Evolutionary conservation across 2,329 filamentous ascomycete species (phyloP), one percentile per base, ranked within the genome.

Genomic region (Fusarium sp.): DNA sequence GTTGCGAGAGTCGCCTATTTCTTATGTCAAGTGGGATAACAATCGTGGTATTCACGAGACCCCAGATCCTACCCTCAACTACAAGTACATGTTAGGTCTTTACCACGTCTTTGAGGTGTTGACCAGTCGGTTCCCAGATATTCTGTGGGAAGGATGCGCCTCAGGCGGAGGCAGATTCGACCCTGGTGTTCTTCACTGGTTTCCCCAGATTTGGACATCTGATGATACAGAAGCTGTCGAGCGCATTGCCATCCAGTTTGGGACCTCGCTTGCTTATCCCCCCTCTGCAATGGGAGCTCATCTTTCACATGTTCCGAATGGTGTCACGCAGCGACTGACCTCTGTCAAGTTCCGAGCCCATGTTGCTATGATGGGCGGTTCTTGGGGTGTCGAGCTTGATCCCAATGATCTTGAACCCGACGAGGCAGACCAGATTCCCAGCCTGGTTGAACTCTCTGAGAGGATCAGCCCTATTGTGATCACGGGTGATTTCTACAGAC

Each of bases 1-100:
- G 5, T 79, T 89, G 14, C 76, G 81, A 49, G 80, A 76, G 4
- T 79, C 81, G 0, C 75, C 82, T 9, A 82, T 89, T 39, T 73
- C 76, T 9, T 89, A 89, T 57, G 80, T 89, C 61, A 89, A 89
- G 61, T 89, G 87, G 87, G 87, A 89, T 64, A 87, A 88, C 72
- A 89, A 89, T 73, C 78, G 87, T 5, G 86, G 81, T 3, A 85
- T 88, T 19, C 84, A 88, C 68, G 86, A 89, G 71, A 79, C 79
- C 32, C 74, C 84, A 0, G 77, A 77, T 0, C 84, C 85, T 0
- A 77, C 79, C 0, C 80, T 79, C 9, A 76, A 82, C 68, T 84
- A 89, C 68, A 73, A 76, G 6, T 88, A 89, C 71, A 88, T 89
- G 68, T 74, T 88, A 0, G 87, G 87, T 11, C 69, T 89, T 44